Percentiles rank a stretch among this genome's conserved stretches.
Evolutionary conservation across 352 stramenopile species (phyloP).

Genomic region (Phytophthora sojae): DNA sequence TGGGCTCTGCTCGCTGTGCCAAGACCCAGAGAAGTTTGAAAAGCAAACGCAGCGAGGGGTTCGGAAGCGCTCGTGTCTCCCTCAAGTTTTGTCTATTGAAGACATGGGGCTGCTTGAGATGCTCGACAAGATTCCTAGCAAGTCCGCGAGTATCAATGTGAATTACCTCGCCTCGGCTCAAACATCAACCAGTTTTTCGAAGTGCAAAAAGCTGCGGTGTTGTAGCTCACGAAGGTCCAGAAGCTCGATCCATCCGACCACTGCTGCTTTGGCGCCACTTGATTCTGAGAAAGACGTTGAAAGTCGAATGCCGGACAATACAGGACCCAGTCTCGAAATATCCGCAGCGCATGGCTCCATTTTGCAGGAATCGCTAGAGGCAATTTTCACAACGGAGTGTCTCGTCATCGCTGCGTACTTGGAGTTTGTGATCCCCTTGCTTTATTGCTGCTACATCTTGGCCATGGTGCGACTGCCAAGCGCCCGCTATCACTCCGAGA

Average conservation of each 20-base stretch:
- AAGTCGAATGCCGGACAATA: neutral
- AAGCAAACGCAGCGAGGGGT: neutral
- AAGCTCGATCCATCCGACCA: neutral
- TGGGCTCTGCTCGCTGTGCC: slow-evolving; percentile 4
- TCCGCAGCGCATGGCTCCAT: neutral
- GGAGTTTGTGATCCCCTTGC: neutral
- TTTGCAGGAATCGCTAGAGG: slow-evolving; percentile 1
- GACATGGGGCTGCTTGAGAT: neutral
- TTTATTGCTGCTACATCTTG: neutral
- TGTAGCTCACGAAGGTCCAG: neutral
- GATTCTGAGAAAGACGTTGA: neutral
- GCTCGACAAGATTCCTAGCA: neutral
- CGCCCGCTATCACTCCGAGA: neutral
- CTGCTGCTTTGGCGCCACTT: neutral
- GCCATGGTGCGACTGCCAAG: neutral
- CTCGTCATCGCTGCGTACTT: slow-evolving; percentile 1
- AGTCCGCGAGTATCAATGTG: neutral
- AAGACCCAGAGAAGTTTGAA: slow-evolving; percentile 8
- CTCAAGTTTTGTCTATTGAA: neutral
- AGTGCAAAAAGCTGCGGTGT: neutral
- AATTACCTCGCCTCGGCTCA: neutral
- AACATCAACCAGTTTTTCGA: neutral
- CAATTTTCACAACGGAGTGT: slow-evolving; percentile 1
- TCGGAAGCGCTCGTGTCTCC: neutral
- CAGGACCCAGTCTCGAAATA: neutral